These are phyloP conservation scores for Angomonas ambiguus DNA, from an alignment of 208 protist species.

Conservation along the genomic window DNA sequence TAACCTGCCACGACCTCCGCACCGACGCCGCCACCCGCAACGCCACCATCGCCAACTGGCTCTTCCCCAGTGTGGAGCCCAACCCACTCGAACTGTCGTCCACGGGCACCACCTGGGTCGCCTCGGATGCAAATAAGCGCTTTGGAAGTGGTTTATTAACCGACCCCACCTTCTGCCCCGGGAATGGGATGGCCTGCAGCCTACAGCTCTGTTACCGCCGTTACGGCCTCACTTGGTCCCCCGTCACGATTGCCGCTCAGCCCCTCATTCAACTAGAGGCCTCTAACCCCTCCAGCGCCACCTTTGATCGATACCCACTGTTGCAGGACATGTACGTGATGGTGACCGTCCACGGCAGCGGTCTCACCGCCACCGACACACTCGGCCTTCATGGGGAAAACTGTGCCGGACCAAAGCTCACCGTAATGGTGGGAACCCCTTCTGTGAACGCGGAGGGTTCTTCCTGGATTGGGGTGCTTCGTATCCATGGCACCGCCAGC, in stretches of 20 bases:
- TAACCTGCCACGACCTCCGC: constrained; percentile 82
- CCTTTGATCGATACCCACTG: constrained; percentile 66
- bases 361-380: constrained; percentile 37
- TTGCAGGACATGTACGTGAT: constrained; percentile 74
- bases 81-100: constrained; percentile 37
- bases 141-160: constrained; percentile 62
- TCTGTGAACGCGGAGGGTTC: constrained; percentile 31
- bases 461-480: constrained; percentile 70
- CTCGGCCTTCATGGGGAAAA: constrained; percentile 33
- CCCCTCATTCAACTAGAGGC: constrained; percentile 38
- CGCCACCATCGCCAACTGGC: constrained; percentile 48
- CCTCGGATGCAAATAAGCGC: constrained; percentile 48
- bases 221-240: constrained; percentile 63
- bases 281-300: constrained; percentile 56
- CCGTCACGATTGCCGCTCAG: constrained; percentile 38
- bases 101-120: constrained; percentile 59
- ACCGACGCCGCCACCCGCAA: constrained; percentile 46
- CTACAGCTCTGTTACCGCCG: constrained; percentile 86
- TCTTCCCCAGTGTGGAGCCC: constrained; percentile 55
- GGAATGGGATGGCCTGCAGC: constrained; percentile 30
- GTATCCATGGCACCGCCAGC: constrained; percentile 32
- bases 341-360: constrained; percentile 62
- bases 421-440: constrained; percentile 27
- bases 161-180: constrained; percentile 51
- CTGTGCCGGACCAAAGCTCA: constrained; percentile 44